Conservation (phyloP, 257 asterid species). For the Nicotiana tomentosiformis region DNA sequence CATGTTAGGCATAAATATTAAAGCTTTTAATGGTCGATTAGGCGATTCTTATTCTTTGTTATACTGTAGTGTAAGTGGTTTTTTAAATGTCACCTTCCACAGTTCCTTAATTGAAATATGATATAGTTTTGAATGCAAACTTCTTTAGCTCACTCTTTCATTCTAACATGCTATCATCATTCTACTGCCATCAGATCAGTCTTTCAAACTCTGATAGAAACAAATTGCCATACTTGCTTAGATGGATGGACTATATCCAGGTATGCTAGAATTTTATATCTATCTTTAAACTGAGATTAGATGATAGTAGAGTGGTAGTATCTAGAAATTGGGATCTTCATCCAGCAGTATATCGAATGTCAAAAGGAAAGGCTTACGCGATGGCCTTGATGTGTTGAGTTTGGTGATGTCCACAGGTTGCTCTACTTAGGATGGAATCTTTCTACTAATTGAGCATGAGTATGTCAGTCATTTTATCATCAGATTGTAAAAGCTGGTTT, state of each 20-base stretch:
- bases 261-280: slow-evolving; percentile 25
- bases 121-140: not conserved
- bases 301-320: not conserved
- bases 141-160: not conserved
- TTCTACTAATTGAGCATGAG: not conserved
- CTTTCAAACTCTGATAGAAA: slow-evolving; percentile 50
- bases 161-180: slow-evolving; percentile 5
- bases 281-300: not conserved
- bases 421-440: not conserved
- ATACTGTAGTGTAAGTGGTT: not conserved
- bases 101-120: not conserved
- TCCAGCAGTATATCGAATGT: not conserved
- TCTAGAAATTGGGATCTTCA: not conserved
- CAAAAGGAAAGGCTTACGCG: not conserved
- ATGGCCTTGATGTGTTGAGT: not conserved
- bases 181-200: slow-evolving; percentile 38
- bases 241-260: slow-evolving; percentile 93
- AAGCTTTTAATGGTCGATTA: not conserved
- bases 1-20: not conserved
- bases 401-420: not conserved
- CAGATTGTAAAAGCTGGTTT: not conserved
- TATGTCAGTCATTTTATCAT: not conserved
- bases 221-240: slow-evolving; percentile 63
- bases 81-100: not conserved
- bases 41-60: not conserved